Base-by-base conservation (phyloP, 352 stramenopile genomes). In the Pythium guiyangense region DNA sequence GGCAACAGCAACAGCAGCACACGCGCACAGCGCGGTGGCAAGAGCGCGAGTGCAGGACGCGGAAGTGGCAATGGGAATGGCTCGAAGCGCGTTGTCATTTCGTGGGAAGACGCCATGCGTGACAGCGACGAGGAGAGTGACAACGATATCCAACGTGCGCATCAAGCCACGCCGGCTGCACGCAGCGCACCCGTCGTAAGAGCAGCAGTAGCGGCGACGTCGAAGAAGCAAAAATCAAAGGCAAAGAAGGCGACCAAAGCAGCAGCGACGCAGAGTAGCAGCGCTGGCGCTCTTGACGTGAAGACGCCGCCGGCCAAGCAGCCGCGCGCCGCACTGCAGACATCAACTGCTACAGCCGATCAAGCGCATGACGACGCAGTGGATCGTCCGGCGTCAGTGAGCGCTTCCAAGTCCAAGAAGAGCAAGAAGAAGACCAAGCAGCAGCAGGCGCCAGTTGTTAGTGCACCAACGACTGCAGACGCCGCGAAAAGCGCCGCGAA, bases 81-180 rank as follows among this genome's bases (percentile, higher is more conserved):
- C n/a, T 49, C 43, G 42, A 60, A 49, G 50, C 58, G 69, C 46
- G 67, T 76, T 14, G 62, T 70, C 12, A n/a, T 74, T 17, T 62
- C 63, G 17, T 77, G 71, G 68, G 54, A 64, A 20, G 66, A 79
- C 20, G 71, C 71, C 1, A 44, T 70, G 44, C 62, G 59, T 5
- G 47, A 55, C 11, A 58, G 48, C 20, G 51, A 64, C 37, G 54
- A 35, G 31, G 31, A 35, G 6, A 35, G 6, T 9, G 31, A 54
- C 26, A 31, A 37, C 26, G 53, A 48, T 25, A n/a, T 0, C 45
- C 26, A 53, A 11, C 4, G 22, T 12, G 42, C 18, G 22, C 17
- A 42, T 42, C 37, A 42, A 6, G 37, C 37, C 18, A 17, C 18
- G 37, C 14, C 18, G 5, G n/a, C 18, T 31, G 40, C 22, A 14